phyloP scores from a whole-genome alignment of 495 filamentous ascomycete genomes.

The Annulohypoxylon nitens region DNA sequence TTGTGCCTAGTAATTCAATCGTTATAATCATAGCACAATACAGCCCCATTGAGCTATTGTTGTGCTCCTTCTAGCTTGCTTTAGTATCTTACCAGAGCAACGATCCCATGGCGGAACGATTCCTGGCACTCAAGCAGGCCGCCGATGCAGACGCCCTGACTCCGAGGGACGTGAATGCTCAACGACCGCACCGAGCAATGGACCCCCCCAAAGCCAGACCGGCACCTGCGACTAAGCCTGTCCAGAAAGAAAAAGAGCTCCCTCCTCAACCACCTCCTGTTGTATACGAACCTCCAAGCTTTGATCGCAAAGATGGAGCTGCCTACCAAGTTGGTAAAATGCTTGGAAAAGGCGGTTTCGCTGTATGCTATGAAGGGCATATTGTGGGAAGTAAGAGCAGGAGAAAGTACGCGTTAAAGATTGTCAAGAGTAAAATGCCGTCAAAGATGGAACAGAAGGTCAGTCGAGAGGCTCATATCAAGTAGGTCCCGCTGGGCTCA shows the following conservation, averaged over 20 bases:
- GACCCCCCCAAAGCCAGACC: conserved; percentile 67
- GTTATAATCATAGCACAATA: conserved; percentile 14
- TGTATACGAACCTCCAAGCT: conserved; percentile 76
- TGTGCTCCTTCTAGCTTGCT: conserved; percentile 23
- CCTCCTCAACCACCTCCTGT: conserved; percentile 81
- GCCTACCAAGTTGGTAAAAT: conserved; percentile 85
- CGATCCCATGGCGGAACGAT: conserved; percentile 50
- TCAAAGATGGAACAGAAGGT: conserved; percentile 91
- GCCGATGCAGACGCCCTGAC: conserved; percentile 77
- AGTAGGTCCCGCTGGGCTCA: neutral
- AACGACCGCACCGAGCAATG: conserved; percentile 57
- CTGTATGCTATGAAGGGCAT: conserved; percentile 86
- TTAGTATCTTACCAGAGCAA: conserved; percentile 21
- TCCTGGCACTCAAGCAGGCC: conserved; percentile 54
- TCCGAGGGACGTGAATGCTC: conserved; percentile 76
- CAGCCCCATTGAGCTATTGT: conserved; percentile 19
- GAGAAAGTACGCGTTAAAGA: conserved; percentile 85
- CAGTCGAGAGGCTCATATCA: neutral
- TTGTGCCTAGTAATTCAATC: conserved; percentile 21
- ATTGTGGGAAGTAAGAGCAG: conserved; percentile 63
- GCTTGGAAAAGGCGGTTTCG: conserved; percentile 95
- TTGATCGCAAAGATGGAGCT: conserved; percentile 74
- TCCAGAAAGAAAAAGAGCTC: conserved; percentile 74
- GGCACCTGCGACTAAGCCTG: conserved; percentile 64
- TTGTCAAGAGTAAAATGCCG: conserved; percentile 89